Evolutionary conservation across 768 basidiomycete species (phyloP).

Genomic region (Tulasnella sp.): DNA sequence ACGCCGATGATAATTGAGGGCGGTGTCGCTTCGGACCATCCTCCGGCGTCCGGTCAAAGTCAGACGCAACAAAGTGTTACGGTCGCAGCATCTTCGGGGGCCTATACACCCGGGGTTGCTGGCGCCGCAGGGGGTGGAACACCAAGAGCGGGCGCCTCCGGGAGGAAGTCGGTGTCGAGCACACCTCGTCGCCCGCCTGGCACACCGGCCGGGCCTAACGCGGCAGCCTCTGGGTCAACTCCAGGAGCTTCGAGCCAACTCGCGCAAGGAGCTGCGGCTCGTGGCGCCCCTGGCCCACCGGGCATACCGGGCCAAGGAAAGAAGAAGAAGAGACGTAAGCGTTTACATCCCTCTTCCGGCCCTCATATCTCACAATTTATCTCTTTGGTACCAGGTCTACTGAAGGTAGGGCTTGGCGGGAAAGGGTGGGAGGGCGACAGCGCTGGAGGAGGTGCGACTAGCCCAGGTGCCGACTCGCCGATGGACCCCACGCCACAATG

Average conservation of each 20-base stretch:
- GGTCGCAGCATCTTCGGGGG: background rate
- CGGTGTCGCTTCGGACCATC: background rate
- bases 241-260: background rate
- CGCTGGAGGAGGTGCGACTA: too few species aligned
- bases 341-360: background rate
- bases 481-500: too few species aligned
- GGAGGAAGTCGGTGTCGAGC: background rate
- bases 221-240: background rate
- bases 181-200: background rate
- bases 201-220: background rate
- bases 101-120: slow-evolving; percentile 4
- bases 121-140: background rate
- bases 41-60: background rate
- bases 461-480: too few species aligned
- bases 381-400: background rate
- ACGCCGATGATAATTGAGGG: background rate
- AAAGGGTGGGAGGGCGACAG: too few species aligned
- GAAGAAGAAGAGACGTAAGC: slow-evolving; percentile 15
- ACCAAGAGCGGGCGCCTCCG: background rate
- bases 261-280: background rate
- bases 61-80: slow-evolving; percentile 1
- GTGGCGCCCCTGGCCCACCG: background rate
- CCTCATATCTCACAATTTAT: background rate
- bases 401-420: too few species aligned
- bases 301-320: slow-evolving; percentile 12